Conservation (phyloP, 2,329 filamentous ascomycete species). For the Epichloe typhina region DNA sequence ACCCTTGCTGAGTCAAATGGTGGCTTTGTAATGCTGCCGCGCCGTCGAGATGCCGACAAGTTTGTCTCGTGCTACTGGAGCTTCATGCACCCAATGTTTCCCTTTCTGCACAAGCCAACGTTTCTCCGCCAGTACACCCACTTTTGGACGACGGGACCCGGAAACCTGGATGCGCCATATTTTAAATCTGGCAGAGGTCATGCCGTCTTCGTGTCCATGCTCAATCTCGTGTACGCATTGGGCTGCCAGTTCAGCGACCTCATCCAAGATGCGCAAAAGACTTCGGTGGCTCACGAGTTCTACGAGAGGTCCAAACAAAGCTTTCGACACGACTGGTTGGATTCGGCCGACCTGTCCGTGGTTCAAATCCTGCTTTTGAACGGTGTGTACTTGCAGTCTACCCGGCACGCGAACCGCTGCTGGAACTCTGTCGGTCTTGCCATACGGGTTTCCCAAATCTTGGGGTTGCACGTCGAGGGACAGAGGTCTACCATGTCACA, state of each 20-base stretch:
- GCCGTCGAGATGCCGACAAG: background rate
- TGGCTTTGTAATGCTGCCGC: background rate
- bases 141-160: background rate
- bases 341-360: slow-evolving; percentile 1
- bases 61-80: slow-evolving; percentile 3
- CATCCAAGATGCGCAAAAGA: slow-evolving; percentile 1
- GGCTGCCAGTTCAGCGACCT: slow-evolving; percentile 3
- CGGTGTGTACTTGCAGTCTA: slow-evolving; percentile 3
- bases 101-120: slow-evolving; percentile 1
- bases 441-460: slow-evolving; percentile 2
- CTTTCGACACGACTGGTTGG: slow-evolving; percentile 1
- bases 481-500: background rate
- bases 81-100: slow-evolving; percentile 3
- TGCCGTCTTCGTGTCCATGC: slow-evolving; percentile 1
- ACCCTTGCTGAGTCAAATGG: background rate
- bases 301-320: background rate
- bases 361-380: slow-evolving; percentile 1
- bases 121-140: background rate
- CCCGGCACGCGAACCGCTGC: slow-evolving; percentile 2
- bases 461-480: background rate
- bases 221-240: slow-evolving; percentile 1
- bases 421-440: slow-evolving; percentile 4
- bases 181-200: background rate
- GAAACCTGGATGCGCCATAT: background rate
- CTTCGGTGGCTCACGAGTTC: slow-evolving; percentile 1